phyloP scores from a whole-genome alignment of 352 stramenopile genomes.

The Globisporangium megalacanthum region DNA sequence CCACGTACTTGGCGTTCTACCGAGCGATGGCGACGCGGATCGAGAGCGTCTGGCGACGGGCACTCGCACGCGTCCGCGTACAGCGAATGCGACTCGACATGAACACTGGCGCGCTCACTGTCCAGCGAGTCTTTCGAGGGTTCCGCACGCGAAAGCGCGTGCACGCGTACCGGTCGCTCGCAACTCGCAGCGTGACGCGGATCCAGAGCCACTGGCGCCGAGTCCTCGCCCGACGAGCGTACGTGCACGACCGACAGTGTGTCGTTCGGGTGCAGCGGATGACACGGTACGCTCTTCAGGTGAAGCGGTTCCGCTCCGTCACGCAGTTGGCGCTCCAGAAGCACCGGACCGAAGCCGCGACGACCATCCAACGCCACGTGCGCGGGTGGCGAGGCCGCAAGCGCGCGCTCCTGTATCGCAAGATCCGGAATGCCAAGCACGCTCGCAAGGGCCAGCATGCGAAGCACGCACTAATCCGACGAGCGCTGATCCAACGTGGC shows the following conservation, averaged over 20 bases:
- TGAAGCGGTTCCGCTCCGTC: conserved; percentile 22
- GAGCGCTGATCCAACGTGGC: conserved; percentile 36
- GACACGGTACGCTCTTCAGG: conserved; percentile 27
- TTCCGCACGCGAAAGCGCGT: conserved; percentile 25
- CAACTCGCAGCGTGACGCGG: conserved; percentile 14
- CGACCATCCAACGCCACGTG: conserved; percentile 34
- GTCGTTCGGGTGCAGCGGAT: conserved; percentile 37
- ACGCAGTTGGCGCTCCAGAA: conserved; percentile 20
- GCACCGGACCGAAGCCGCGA: conserved; percentile 25
- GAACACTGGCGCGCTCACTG: conserved; percentile 22
- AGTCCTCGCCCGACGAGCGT: conserved; percentile 15
- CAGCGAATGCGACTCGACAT: conserved; percentile 19
- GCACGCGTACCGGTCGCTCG: conserved; percentile 20
- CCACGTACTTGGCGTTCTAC: conserved; percentile 33
- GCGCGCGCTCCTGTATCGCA: conserved; percentile 53
- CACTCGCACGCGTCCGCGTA: conserved; percentile 29
- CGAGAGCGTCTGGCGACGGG: conserved; percentile 41
- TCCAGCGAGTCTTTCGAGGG: conserved; percentile 43
- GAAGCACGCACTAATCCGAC: conserved; percentile 38
- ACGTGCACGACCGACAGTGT: conserved; percentile 20
- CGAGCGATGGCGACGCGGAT: conserved; percentile 26
- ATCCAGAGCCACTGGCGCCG: conserved; percentile 47
- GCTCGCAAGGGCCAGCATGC: conserved; percentile 52
- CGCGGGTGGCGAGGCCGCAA: conserved; percentile 45
- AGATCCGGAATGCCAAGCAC: conserved; percentile 51